Evolutionary conservation across 2,329 filamentous ascomycete genomes (phyloP), one percentile per base, ranked within the genome.

Genomic region (Fusarium sp.): DNA sequence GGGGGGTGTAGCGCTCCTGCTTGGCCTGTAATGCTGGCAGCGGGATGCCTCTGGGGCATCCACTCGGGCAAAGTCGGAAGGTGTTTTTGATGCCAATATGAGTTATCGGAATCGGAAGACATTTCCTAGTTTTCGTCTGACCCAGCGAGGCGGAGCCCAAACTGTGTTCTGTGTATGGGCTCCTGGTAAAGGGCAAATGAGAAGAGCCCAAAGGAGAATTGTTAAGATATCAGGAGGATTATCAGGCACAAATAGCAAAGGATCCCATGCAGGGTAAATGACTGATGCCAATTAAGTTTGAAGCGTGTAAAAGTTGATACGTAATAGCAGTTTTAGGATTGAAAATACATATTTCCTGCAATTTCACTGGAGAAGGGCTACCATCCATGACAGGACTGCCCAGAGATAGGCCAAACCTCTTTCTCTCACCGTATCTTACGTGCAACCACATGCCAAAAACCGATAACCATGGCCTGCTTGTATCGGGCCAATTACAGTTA

Each of bases 11-110:
- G 38, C 31, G 50, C 50, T 50, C 58, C 54, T 64, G 53, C 58
- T 50, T 56, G 65, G 69, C 54, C 65, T 65, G 60, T 58, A 61
- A 57, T 39, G 57, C 57, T 64, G 60, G 60, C 60, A 54, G 63
- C 61, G 63, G 57, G 68, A 67, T 61, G 49, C 61, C 58, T 53
- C 38, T 64, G 61, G 51, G 58, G 56, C 43, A 55, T 61, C 58
- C 50, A 61, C 28, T 68, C 68, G 68, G 68, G 64, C 47, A 64
- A 70, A 66, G 58, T 66, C 68, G 68, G 68, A 69, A 67, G 49
- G 25, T 10, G 9, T 12, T 40, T 55, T 54, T 38, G 54, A 53
- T 60, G 42, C 19, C 41, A 59, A 48, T 39, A 36, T 61, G 53
- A 61, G 45, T 65, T 70, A 54, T 66, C 58, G 55, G 63, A 67